Conservation (phyloP, 176 grass and related monocot genomes). For the Cenchrus fungigraminus region DNA sequence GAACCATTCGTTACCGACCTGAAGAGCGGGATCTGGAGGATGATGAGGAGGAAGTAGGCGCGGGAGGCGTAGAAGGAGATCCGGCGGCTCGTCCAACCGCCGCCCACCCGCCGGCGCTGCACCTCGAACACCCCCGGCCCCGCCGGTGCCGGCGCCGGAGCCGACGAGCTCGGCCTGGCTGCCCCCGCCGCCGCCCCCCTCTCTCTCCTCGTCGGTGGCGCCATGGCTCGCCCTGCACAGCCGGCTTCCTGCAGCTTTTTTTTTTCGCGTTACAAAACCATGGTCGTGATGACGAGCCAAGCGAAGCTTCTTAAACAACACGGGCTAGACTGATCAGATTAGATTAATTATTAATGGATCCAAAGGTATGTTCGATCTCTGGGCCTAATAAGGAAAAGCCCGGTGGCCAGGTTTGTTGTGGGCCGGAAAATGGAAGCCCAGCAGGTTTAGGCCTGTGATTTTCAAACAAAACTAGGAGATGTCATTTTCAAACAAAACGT, state of each 20-base stretch:
- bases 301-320: too few relatives aligned
- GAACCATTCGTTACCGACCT: constrained; percentile 44
- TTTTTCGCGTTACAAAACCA: background rate
- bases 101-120: constrained; percentile 39
- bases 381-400: too few relatives aligned
- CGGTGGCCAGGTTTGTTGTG: too few relatives aligned
- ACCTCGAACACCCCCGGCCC: constrained; percentile 28
- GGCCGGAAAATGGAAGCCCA: too few relatives aligned
- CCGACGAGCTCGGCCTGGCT: constrained; percentile 26
- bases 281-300: background rate
- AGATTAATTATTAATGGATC: too few relatives aligned
- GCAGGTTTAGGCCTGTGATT: too few relatives aligned
- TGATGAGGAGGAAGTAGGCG: constrained; percentile 79
- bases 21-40: constrained; percentile 96
- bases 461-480: too few relatives aligned
- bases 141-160: background rate
- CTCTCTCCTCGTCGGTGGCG: constrained; percentile 42
- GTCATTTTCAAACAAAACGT: too few relatives aligned
- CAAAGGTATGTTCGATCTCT: too few relatives aligned
- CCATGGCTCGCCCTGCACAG: constrained; percentile 27
- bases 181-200: constrained; percentile 32
- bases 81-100: constrained; percentile 66
- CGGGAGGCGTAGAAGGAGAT: constrained; percentile 67
- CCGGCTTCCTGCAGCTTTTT: background rate
- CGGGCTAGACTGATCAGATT: too few relatives aligned